Conservation (phyloP, 2,329 filamentous ascomycete genomes). For the Penicillium hesseltinei region DNA sequence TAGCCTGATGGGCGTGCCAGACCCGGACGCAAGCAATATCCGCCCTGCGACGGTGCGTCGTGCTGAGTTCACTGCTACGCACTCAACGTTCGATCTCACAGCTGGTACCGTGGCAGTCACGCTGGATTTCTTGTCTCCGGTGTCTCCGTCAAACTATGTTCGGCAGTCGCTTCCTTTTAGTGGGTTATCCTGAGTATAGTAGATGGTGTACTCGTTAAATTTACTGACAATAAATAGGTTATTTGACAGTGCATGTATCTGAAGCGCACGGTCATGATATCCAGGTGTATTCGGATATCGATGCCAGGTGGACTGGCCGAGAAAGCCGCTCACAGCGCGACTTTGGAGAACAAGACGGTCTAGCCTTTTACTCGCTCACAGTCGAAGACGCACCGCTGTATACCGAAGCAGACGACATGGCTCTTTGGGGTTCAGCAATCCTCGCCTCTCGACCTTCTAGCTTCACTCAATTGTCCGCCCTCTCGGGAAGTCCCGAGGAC, state of each 20-base stretch:
- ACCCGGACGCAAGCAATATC: conserved; percentile 22
- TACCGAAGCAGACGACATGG: conserved; percentile 41
- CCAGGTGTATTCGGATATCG: conserved; percentile 46
- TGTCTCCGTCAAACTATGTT: conserved; percentile 43
- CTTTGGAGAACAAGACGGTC: conserved; percentile 28
- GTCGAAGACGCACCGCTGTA: conserved; percentile 34
- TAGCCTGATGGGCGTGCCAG: conserved; percentile 43
- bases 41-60: conserved; percentile 34
- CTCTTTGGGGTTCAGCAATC: conserved; percentile 44
- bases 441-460: conserved; percentile 37
- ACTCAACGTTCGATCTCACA: conserved; percentile 41
- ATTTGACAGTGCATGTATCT: conserved; percentile 40
- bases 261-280: conserved; percentile 28
- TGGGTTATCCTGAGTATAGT: conserved; percentile 14
- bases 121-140: conserved; percentile 48
- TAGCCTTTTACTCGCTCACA: conserved; percentile 33
- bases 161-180: conserved; percentile 47
- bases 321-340: conserved; percentile 22
- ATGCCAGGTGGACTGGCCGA: conserved; percentile 45
- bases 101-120: conserved; percentile 38
- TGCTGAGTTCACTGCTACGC: conserved; percentile 44
- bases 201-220: neutral
- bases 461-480: conserved; percentile 28
- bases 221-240: conserved; percentile 28
- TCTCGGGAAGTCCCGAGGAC: conserved; percentile 28